Conservation (phyloP, 768 basidiomycete genomes). For the Hericium erinaceus region DNA sequence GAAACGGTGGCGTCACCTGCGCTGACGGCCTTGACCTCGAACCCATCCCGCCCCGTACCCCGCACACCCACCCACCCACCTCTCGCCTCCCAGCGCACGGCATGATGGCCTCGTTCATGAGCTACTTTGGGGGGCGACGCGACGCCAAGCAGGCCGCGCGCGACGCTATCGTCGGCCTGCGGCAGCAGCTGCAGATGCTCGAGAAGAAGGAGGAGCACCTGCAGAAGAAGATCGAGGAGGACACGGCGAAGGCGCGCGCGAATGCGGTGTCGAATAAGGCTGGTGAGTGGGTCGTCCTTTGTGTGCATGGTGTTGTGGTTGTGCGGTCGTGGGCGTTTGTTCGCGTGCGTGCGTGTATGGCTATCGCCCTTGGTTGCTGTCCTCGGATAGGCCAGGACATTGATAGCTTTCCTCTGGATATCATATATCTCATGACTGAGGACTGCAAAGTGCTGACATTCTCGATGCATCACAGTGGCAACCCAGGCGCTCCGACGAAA, state of each 20-base stretch:
- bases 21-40: neutral
- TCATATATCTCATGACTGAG: no score
- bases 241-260: slow-evolving; percentile 80
- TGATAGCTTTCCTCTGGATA: no score
- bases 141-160: slow-evolving; percentile 80
- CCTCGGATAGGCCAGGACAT: no score
- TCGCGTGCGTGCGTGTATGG: neutral
- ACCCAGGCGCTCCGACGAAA: slow-evolving; percentile 87
- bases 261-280: slow-evolving; percentile 92
- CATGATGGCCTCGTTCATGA: slow-evolving; percentile 43
- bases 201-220: slow-evolving; percentile 99
- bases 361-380: no score
- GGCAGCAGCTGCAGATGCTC: slow-evolving; percentile 92
- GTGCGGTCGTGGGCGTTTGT: neutral
- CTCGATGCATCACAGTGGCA: slow-evolving; percentile 46
- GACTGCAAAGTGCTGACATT: no score
- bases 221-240: slow-evolving; percentile 95
- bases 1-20: neutral
- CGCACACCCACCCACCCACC: neutral
- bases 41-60: neutral
- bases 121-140: slow-evolving; percentile 78
- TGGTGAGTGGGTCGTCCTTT: slow-evolving; percentile 45
- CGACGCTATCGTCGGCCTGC: slow-evolving; percentile 87
- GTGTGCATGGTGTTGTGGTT: neutral
- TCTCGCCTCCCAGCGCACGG: neutral